Conservation (phyloP, 2,329 filamentous ascomycete species). For the Alternaria triticina region DNA sequence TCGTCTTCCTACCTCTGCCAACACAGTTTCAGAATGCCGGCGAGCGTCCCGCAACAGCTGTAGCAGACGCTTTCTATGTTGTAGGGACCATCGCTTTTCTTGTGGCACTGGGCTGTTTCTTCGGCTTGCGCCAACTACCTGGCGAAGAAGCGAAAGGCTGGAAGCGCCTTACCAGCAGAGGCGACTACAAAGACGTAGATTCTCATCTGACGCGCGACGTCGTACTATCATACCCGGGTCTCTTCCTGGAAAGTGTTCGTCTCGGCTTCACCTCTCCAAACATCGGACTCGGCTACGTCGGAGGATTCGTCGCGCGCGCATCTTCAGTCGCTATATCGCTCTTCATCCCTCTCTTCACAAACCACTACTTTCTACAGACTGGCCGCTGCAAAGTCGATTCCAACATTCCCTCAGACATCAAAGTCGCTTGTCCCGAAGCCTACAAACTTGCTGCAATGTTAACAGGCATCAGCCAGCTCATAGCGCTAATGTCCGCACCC, state of each 20-base stretch:
- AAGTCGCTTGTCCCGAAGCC: constrained; percentile 81
- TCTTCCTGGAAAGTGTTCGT: constrained; percentile 51
- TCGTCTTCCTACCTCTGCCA: constrained; percentile 84
- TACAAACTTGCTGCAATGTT: constrained; percentile 88
- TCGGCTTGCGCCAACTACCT: constrained; percentile 71
- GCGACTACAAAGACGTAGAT: constrained; percentile 29
- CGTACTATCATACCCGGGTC: constrained; percentile 62
- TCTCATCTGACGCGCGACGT: constrained; percentile 54
- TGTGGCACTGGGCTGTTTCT: constrained; percentile 76
- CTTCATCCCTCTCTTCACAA: constrained; percentile 92
- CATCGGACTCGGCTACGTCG: constrained; percentile 87
- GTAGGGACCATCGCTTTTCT: constrained; percentile 75
- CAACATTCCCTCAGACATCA: constrained; percentile 66
- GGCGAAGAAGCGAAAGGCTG: constrained; percentile 83
- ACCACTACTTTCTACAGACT: constrained; percentile 83
- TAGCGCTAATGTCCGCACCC: constrained; percentile 84
- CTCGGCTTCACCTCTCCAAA: constrained; percentile 77
- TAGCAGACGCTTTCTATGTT: constrained; percentile 86
- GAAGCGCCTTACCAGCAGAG: constrained; percentile 48
- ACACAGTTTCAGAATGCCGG: constrained; percentile 76
- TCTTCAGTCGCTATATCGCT: constrained; percentile 94
- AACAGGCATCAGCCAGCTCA: constrained; percentile 85
- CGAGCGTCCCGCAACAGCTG: constrained; percentile 74
- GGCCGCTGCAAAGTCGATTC: constrained; percentile 72
- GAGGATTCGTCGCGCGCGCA: constrained; percentile 91